These are phyloP conservation scores for Kazachstania martiniae DNA, from an alignment of 805 yeast genomes.

Conservation along the genomic window DNA sequence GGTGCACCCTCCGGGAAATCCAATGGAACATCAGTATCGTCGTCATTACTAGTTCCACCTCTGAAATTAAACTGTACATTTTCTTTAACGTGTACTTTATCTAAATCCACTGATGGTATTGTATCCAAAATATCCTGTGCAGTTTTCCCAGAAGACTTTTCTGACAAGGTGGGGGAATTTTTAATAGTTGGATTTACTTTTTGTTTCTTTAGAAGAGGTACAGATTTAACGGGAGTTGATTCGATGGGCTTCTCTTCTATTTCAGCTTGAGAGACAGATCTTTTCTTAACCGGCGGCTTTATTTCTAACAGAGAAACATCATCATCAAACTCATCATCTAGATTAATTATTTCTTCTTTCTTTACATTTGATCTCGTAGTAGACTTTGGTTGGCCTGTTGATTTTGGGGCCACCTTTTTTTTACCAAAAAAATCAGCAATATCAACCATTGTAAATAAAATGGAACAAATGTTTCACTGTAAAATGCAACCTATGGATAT, in stretches of 20 bases:
- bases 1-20: constrained; percentile 75
- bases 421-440: constrained; percentile 32
- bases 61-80: constrained; percentile 45
- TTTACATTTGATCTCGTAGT: constrained; percentile 4
- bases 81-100: constrained; percentile 37
- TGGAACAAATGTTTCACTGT: too few species aligned
- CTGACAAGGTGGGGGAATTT: too few species aligned
- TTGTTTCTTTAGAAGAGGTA: too few species aligned
- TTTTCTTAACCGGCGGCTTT: not conserved
- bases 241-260: not conserved
- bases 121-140: constrained; percentile 33
- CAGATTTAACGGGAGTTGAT: not conserved
- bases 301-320: constrained; percentile 4
- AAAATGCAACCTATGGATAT: too few species aligned
- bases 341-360: constrained; percentile 18
- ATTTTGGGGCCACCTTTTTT: constrained; percentile 3
- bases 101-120: constrained; percentile 67
- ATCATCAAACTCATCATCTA: constrained; percentile 23
- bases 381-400: not conserved
- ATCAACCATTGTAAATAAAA: too few species aligned
- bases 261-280: not conserved
- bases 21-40: constrained; percentile 9
- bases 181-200: too few species aligned
- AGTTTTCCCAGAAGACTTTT: constrained; percentile 6
- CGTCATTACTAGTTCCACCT: constrained; percentile 23